Evolutionary conservation across 1,139 yeast genomes (phyloP).

Genomic region (Suhomyces taliae): DNA sequence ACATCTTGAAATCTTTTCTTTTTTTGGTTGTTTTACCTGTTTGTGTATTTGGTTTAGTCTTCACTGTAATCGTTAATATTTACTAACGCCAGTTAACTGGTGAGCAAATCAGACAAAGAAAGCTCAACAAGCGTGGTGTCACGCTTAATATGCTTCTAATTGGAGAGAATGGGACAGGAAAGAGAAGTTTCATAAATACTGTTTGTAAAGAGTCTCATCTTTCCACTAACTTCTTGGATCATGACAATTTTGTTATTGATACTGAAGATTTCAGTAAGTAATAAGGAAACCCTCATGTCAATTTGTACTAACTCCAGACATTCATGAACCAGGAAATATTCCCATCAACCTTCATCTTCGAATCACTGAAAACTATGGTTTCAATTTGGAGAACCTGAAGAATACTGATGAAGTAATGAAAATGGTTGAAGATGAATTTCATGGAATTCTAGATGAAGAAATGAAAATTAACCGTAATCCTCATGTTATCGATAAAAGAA

Average conservation of each 20-base stretch:
- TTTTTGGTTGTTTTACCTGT: no score
- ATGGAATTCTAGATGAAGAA: slow-evolving; percentile 57
- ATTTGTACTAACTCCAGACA: slow-evolving; percentile 13
- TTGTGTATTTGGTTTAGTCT: no score
- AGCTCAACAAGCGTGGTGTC: slow-evolving; percentile 22
- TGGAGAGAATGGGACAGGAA: slow-evolving; percentile 39
- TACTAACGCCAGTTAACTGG: slow-evolving; percentile 15
- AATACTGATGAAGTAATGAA: slow-evolving; percentile 34
- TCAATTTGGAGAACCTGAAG: slow-evolving; percentile 34
- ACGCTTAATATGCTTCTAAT: slow-evolving; percentile 29
- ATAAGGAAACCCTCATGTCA: not conserved
- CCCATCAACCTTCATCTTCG: slow-evolving; percentile 29
- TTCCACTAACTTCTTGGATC: slow-evolving; percentile 2
- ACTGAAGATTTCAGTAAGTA: slow-evolving; percentile 17
- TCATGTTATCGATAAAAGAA: slow-evolving; percentile 54
- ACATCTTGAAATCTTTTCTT: no score
- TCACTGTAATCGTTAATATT: not conserved
- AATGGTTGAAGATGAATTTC: slow-evolving; percentile 57
- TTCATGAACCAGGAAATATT: slow-evolving; percentile 15
- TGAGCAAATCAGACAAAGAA: slow-evolving; percentile 19
- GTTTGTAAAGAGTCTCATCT: slow-evolving; percentile 20
- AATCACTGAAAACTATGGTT: slow-evolving; percentile 31
- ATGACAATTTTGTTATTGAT: slow-evolving; percentile 12
- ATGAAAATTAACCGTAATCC: slow-evolving; percentile 58
- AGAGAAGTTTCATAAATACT: slow-evolving; percentile 33